Percentiles rank a stretch among this genome's conserved stretches.
Evolutionary conservation across 371 early-diverging fungal species (phyloP).

Genomic region (Fennellomyces sp.): DNA sequence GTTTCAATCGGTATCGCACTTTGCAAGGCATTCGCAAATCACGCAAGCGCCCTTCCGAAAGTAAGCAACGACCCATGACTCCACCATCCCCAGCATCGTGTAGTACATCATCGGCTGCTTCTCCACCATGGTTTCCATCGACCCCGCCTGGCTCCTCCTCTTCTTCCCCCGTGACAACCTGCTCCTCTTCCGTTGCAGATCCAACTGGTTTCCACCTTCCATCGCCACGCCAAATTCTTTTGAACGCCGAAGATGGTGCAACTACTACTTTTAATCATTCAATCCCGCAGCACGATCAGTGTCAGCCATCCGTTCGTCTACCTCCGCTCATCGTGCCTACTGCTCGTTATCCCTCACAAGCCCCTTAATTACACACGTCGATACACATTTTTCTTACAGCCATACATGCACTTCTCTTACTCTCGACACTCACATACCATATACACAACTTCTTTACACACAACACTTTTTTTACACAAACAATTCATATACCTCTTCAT

Average conservation of each 20-base stretch:
- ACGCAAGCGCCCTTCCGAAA: constrained; percentile 26
- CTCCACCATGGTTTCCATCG: constrained; percentile 12
- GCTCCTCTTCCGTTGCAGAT: constrained; percentile 8
- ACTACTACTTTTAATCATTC: too few species aligned
- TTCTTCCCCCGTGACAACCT: not conserved
- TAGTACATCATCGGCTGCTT: not conserved
- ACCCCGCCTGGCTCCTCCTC: constrained; percentile 10
- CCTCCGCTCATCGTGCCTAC: constrained; percentile 11
- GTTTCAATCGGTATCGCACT: constrained; percentile 53
- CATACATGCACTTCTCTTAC: not conserved
- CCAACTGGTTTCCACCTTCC: constrained; percentile 11
- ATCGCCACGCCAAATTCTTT: constrained; percentile 13
- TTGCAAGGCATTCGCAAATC: constrained; percentile 54
- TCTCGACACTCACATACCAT: not conserved
- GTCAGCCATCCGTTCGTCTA: not conserved
- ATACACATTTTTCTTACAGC: not conserved
- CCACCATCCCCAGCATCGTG: not conserved
- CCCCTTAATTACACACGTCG: not conserved
- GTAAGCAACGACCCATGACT: not conserved
- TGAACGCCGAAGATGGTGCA: not conserved
- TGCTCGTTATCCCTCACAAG: constrained; percentile 8
- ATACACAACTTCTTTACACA: not conserved
- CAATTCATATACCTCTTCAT: not conserved
- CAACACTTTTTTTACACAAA: not conserved
- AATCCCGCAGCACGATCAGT: not conserved